Conservation (phyloP, 352 stramenopile genomes). For the Globisporangium camurandrum region DNA sequence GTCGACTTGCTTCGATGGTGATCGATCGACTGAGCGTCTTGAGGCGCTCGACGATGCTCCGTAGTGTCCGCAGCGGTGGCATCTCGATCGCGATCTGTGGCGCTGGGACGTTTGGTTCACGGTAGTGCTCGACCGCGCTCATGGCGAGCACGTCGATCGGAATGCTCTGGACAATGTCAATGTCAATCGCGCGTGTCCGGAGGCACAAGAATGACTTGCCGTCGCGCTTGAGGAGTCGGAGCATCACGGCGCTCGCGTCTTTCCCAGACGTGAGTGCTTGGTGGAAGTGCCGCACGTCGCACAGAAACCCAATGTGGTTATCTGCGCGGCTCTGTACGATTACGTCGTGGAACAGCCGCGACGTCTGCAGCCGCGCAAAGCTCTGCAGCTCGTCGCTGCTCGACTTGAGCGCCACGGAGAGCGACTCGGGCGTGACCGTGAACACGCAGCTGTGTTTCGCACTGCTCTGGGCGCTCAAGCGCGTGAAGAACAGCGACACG, state of each 20-base stretch:
- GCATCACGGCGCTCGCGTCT: constrained; percentile 70
- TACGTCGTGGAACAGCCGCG: constrained; percentile 64
- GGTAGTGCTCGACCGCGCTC: constrained; percentile 62
- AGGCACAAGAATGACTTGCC: constrained; percentile 68
- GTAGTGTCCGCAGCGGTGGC: constrained; percentile 52
- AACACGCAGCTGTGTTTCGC: constrained; percentile 64
- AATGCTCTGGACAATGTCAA: constrained; percentile 83
- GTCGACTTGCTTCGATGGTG: constrained; percentile 64
- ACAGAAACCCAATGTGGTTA: constrained; percentile 78
- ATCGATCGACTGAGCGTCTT: constrained; percentile 70
- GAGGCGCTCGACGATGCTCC: constrained; percentile 65
- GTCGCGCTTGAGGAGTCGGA: constrained; percentile 77
- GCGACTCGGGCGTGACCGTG: constrained; percentile 52
- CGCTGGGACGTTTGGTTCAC: constrained; percentile 64
- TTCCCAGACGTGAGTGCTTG: constrained; percentile 70
- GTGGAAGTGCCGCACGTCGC: constrained; percentile 66
- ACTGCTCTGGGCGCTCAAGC: constrained; percentile 44
- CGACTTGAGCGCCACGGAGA: constrained; percentile 63
- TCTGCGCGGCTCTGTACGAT: constrained; percentile 64
- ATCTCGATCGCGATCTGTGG: constrained; percentile 81
- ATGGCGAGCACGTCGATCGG: constrained; percentile 76
- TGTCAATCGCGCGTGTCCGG: constrained; percentile 64
- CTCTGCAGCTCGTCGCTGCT: constrained; percentile 71
- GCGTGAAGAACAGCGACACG: constrained; percentile 61
- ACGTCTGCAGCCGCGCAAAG: constrained; percentile 59